phyloP scores from a whole-genome alignment of 2,329 filamentous ascomycete genomes.

The Tolypocladium paradoxum region DNA sequence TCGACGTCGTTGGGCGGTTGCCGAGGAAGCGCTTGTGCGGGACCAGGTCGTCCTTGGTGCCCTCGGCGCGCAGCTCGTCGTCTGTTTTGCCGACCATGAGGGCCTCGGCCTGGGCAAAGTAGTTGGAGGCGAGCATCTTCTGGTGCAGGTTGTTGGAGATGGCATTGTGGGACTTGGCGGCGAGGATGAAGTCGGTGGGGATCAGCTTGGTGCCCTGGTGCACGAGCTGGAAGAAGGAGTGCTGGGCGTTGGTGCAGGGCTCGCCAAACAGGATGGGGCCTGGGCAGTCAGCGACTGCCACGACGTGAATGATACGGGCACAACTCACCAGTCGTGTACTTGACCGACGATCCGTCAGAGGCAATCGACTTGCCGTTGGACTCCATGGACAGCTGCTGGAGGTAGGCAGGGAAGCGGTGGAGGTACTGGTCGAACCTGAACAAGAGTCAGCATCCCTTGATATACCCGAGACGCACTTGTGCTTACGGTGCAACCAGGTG shows the following conservation, averaged over 20 bases:
- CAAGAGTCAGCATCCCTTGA: slow-evolving; percentile 2
- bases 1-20: slow-evolving; percentile 92
- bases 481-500: slow-evolving; percentile 90
- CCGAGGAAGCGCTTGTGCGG: slow-evolving; percentile 99
- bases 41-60: slow-evolving; percentile 62
- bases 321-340: slow-evolving; percentile 73
- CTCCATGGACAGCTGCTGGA: slow-evolving; percentile 99
- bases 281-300: slow-evolving; percentile 8
- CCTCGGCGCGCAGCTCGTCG: slow-evolving; percentile 68
- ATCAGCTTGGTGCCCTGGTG: slow-evolving; percentile 99
- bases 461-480: background rate
- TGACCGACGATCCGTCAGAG: slow-evolving; percentile 76
- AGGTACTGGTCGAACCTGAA: slow-evolving; percentile 92
- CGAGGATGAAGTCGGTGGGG: slow-evolving; percentile 94
- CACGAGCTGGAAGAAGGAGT: slow-evolving; percentile 99
- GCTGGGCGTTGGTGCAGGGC: slow-evolving; percentile 96
- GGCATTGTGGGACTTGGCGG: slow-evolving; percentile 93
- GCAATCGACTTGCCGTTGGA: slow-evolving; percentile 98
- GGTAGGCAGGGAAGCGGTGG: slow-evolving; percentile 96
- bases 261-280: slow-evolving; percentile 91
- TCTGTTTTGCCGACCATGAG: slow-evolving; percentile 86
- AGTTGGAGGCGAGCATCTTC: slow-evolving; percentile 89
- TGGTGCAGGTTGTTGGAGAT: slow-evolving; percentile 88
- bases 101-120: slow-evolving; percentile 79
- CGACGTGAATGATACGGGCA: background rate